These are phyloP conservation scores for Cutaneotrichosporon mucoides DNA, from an alignment of 1,284 basidiomycete genomes.

Conservation along the genomic window DNA sequence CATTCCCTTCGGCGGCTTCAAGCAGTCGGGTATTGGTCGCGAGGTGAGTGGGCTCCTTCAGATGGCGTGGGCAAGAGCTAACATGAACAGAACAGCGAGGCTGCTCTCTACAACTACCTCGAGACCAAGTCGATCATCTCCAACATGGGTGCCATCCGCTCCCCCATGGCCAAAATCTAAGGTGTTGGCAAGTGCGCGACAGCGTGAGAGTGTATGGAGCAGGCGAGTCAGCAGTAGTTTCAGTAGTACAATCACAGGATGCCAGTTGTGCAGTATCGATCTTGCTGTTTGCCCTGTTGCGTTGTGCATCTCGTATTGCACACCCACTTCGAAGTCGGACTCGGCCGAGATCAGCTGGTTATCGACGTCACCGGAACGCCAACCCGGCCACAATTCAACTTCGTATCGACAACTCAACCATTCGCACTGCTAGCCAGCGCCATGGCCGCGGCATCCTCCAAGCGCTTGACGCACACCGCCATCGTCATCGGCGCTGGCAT, in stretches of 20 bases:
- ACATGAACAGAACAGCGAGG: conserved; percentile 11
- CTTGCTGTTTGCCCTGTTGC: too few relatives aligned
- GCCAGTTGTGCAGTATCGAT: conserved; percentile 1
- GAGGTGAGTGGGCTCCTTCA: background rate
- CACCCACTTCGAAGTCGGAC: too few relatives aligned
- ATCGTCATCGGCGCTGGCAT: background rate
- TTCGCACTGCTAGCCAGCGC: too few relatives aligned
- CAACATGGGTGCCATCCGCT: conserved; percentile 17
- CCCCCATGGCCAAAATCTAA: conserved; percentile 10
- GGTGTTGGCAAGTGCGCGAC: too few relatives aligned
- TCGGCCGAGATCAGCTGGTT: too few relatives aligned
- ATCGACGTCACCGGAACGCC: too few relatives aligned
- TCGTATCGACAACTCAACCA: too few relatives aligned
- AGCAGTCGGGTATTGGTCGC: conserved; percentile 28
- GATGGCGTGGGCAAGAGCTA: background rate
- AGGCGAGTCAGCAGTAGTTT: background rate
- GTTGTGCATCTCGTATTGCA: too few relatives aligned
- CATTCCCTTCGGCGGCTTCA: conserved; percentile 18
- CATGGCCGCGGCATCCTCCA: too few relatives aligned
- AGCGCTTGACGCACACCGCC: background rate
- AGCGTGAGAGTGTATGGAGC: too few relatives aligned
- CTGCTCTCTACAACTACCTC: conserved; percentile 14
- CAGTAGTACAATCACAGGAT: background rate
- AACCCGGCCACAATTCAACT: too few relatives aligned
- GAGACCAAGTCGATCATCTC: conserved; percentile 48